A percentile compares a stretch with the other conserved stretches of the same genome.
phyloP scores from a whole-genome alignment of 2,329 filamentous ascomycete species.

The Onygenales sp. region DNA sequence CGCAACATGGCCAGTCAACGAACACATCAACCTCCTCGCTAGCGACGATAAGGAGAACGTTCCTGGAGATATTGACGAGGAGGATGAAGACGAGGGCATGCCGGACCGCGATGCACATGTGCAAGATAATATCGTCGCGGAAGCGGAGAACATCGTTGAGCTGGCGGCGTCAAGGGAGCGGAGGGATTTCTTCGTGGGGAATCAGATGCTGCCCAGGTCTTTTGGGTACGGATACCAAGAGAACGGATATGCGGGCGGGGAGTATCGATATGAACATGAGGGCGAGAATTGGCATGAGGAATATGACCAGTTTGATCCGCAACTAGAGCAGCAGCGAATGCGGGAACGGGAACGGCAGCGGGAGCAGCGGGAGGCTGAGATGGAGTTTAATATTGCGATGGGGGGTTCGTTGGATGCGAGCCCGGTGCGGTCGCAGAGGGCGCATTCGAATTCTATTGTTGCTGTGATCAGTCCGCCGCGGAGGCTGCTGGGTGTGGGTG shows the following conservation, averaged over 20 bases:
- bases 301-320: not conserved
- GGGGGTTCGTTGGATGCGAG: not conserved
- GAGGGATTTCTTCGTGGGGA: not conserved
- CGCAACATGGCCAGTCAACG: not conserved
- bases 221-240: not conserved
- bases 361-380: not conserved
- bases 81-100: not conserved
- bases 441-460: constrained; percentile 1
- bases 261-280: not conserved
- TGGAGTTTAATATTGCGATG: constrained; percentile 1
- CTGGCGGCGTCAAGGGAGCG: not conserved
- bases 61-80: not conserved
- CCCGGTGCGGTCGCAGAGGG: not conserved
- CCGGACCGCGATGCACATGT: not conserved
- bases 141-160: constrained; percentile 4
- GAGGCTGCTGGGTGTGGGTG: not conserved
- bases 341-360: not conserved
- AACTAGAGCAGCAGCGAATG: not conserved
- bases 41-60: constrained; percentile 12
- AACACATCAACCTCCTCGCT: constrained; percentile 2
- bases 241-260: not conserved
- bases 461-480: not conserved
- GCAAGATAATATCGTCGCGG: constrained; percentile 3
- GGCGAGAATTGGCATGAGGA: not conserved
- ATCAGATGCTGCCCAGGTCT: too few relatives aligned